phyloP scores from a whole-genome alignment of 106 monocot genomes.

The Xerophyta viscosa region DNA sequence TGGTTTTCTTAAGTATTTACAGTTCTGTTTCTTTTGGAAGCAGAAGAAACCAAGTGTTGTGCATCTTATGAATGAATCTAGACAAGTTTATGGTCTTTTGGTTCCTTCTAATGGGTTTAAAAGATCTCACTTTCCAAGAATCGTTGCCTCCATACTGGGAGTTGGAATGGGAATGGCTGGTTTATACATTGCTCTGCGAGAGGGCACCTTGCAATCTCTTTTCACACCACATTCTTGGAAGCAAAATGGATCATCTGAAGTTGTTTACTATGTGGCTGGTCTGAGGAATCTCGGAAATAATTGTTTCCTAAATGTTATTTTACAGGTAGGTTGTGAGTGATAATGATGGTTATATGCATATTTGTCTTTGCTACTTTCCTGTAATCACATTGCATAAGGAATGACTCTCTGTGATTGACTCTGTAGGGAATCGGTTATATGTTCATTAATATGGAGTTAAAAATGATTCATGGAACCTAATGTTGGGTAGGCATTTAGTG shows the following conservation, averaged over 20 bases:
- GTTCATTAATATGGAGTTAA: too few relatives aligned
- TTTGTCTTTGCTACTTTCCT: too few relatives aligned
- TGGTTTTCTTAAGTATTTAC: too few relatives aligned
- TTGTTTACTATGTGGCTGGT: conserved; percentile 37
- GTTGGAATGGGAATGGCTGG: conserved; percentile 52
- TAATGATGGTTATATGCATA: too few relatives aligned
- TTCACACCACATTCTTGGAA: conserved; percentile 12
- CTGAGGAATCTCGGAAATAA: conserved; percentile 83
- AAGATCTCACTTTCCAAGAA: conserved; percentile 11
- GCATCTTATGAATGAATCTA: conserved; percentile 7
- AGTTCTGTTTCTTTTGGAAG: neutral
- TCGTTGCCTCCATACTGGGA: conserved; percentile 38
- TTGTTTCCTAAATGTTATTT: conserved; percentile 85
- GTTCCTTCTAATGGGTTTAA: neutral
- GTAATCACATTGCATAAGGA: too few relatives aligned
- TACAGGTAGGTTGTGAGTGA: conserved; percentile 42
- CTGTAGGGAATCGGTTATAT: too few relatives aligned
- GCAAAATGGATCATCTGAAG: conserved; percentile 12
- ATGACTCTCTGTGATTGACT: too few relatives aligned
- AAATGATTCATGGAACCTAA: too few relatives aligned
- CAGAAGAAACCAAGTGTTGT: neutral
- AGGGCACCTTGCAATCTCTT: conserved; percentile 8
- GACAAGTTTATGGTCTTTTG: conserved; percentile 12
- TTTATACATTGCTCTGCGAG: conserved; percentile 27
- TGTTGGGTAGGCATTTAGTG: too few relatives aligned